Percentiles rank a stretch among this genome's conserved stretches.
These are phyloP conservation scores for Linum tenue DNA, from an alignment of 345 rosid genomes.

Conservation along the genomic window DNA sequence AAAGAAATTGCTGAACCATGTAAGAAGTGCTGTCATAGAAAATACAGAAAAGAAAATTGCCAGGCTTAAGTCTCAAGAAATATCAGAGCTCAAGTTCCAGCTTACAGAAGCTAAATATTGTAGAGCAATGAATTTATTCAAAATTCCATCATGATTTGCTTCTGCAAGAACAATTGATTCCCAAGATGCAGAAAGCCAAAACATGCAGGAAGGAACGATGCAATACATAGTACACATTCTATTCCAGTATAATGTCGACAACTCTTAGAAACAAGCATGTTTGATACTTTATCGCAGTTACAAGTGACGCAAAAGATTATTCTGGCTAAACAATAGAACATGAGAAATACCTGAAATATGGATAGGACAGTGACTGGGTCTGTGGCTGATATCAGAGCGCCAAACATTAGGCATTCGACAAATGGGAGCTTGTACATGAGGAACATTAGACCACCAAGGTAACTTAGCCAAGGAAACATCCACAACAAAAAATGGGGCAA, in stretches of 20 bases:
- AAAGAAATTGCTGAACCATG: not conserved
- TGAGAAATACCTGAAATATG: constrained; percentile 71
- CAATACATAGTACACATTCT: not conserved
- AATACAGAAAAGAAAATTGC: too few relatives aligned
- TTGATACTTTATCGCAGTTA: not conserved
- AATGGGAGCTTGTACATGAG: constrained; percentile 90
- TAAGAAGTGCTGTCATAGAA: not conserved
- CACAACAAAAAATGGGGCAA: not conserved
- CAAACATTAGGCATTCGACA: constrained; percentile 95
- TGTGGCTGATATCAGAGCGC: constrained; percentile 96
- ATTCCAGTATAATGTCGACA: not conserved
- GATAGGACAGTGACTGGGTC: constrained; percentile 98
- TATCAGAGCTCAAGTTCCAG: too few relatives aligned
- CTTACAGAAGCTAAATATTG: not conserved
- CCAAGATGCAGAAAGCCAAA: not conserved
- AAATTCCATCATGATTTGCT: not conserved
- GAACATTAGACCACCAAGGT: constrained; percentile 73
- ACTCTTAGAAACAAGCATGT: not conserved
- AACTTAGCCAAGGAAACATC: constrained; percentile 37
- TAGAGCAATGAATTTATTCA: not conserved
- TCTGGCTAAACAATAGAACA: constrained; percentile 5
- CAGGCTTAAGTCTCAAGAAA: too few relatives aligned
- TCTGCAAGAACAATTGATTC: not conserved
- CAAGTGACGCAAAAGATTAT: not conserved
- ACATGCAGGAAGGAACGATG: not conserved